Evolutionary conservation across 345 rosid genomes (phyloP), one percentile per base, ranked within the genome.

Genomic region (Pistacia vera): DNA sequence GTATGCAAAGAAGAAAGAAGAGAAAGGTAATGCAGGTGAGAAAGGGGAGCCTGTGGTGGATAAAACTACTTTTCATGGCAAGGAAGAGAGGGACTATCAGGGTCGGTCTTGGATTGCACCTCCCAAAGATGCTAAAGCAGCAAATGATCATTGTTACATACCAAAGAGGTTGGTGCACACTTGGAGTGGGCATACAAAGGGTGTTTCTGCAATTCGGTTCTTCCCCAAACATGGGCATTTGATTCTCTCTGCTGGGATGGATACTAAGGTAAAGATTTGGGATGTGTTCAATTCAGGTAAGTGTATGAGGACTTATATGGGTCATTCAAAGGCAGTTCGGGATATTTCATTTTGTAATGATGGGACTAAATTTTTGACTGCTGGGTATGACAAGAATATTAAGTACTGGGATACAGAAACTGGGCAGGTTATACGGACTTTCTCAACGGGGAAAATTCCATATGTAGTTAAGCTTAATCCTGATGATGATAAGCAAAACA

Each of bases 231-330:
- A 86, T n/a, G 98, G 99, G 11, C 99, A 96, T 86, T 92, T 96
- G 80, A 92, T 96, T 79, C 98, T 96, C 68, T 96, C 99, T 14
- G 99, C 97, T 11, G 98, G 98, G 73, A 92, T 92, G 98, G 99
- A 96, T 79, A 81, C 87, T 3, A 96, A 96, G 80, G 98, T 96
- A 78, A 96, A 93, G 95, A 96, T 96, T 59, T 96, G 99, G 99
- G 99, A 96, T 84, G 99, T 96, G 77, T 88, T 88, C 65, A 93
- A 96, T 83, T 93, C 97, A 3, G 97, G 99, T 36, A 92, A 96
- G 83, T 96, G 99, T 81, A 96, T 91, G 99, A 88, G 97, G 83
- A 95, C 99, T 75, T 95, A 92, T 80, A 96, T 93, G 99, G 98
- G 99, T 55, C 99, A 96, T 79, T 87, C 92, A 12, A 91, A 92